Evolutionary conservation across 2,329 filamentous ascomycete species (phyloP).

Genomic region (Ilyonectria mors-panacis): DNA sequence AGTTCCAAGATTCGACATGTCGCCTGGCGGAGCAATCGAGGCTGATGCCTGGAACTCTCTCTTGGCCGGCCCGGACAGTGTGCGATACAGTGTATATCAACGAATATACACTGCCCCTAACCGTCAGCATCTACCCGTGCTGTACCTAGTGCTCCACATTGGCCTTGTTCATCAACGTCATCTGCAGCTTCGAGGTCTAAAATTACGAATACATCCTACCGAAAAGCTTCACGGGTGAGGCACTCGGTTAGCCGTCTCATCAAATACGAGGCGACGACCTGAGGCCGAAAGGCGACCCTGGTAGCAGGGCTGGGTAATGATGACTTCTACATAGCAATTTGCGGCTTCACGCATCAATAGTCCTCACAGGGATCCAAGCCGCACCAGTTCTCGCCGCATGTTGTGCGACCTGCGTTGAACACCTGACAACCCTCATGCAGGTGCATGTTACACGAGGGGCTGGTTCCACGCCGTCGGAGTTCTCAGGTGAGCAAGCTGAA

Average conservation of each 20-base stretch:
- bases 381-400: conserved; percentile 20
- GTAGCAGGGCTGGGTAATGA: conserved; percentile 5
- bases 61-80: conserved; percentile 30
- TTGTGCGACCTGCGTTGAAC: conserved; percentile 7
- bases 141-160: conserved; percentile 4
- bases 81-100: not conserved
- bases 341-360: conserved; percentile 24
- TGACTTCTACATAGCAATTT: conserved; percentile 20
- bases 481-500: conserved; percentile 23
- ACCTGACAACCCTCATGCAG: conserved; percentile 23
- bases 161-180: conserved; percentile 11
- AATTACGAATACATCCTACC: conserved; percentile 14
- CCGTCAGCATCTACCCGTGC: not conserved
- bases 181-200: conserved; percentile 1
- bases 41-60: conserved; percentile 23
- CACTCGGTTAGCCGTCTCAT: not conserved
- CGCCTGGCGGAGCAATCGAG: conserved; percentile 9
- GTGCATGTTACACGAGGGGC: conserved; percentile 22
- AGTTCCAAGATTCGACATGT: conserved; percentile 15
- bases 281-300: conserved; percentile 10
- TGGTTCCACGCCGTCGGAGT: conserved; percentile 28
- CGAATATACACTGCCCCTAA: not conserved
- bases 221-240: conserved; percentile 3
- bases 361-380: conserved; percentile 24
- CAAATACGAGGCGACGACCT: conserved; percentile 19